Base-by-base conservation (phyloP, 1,139 yeast species). In the Suhomyces anneliseae region DNA sequence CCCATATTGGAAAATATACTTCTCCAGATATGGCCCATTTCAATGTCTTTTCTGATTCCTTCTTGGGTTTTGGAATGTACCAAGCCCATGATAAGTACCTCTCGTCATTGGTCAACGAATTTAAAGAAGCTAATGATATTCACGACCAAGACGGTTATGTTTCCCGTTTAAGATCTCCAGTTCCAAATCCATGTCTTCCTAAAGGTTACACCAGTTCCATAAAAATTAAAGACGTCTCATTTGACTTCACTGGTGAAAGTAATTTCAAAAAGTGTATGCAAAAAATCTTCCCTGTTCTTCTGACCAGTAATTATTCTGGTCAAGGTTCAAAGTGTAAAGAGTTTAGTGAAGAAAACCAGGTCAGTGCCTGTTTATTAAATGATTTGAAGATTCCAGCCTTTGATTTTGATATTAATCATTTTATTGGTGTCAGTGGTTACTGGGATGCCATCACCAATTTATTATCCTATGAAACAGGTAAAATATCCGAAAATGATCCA, bases 371-470 rank as follows among this genome's bases (percentile, higher is more conserved):
- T 59, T 62, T 82, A n/a, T 60, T 81, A 38, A 70, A 69, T 45
- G 84, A 82, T 50, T 60, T 72, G 38, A 29, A 29, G 7, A 73
- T 81, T 15, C 95, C 95, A 0, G 76, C 82, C 1, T 82, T 88
- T 65, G 89, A 85, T 55, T 83, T 87, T 55, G 83, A 78, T 45
- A 69, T 81, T 36, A 82, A 83, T 54, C 84, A 82, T 53, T 87
- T 87, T 52, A 76, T 85, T 31, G 95, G 95, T 0, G 90, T 89
- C 2, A 84, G 90, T 56, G 95, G 90, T 38, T 87, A 86, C 64
- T 87, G 90, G 88, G 87, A 87, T 60, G 81, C 90, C 3, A 72
- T 85, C 8, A 76, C 78, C 26, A 74, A 73, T 34, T 69, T 83
- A 4, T 63, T 73, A 36, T 62, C 67, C 2, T 68, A 70, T 46